A percentile compares a stretch with the other conserved stretches of the same genome.
Conservation (phyloP, 257 asterid genomes). For the Asclepias syriaca region DNA sequence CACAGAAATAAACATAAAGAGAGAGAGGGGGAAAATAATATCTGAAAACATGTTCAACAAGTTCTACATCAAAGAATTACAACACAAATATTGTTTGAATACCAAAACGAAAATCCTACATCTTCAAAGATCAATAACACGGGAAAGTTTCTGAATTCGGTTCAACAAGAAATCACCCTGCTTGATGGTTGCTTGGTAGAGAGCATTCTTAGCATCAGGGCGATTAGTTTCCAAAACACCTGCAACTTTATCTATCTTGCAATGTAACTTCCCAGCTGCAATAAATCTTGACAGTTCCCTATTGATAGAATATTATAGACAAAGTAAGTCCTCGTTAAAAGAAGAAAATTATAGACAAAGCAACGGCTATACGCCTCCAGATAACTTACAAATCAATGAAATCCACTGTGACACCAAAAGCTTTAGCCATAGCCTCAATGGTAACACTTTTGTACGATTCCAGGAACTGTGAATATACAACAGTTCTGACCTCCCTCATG, state of each 20-base stretch:
- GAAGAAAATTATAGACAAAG: too few relatives aligned
- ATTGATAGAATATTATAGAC: constrained; percentile 4
- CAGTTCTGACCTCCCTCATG: constrained; percentile 76
- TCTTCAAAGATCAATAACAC: constrained; percentile 77
- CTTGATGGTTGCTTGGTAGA: constrained; percentile 85
- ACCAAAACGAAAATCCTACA: background rate
- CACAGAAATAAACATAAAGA: background rate
- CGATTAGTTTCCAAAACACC: constrained; percentile 88
- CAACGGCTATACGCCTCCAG: background rate
- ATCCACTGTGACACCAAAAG: constrained; percentile 70
- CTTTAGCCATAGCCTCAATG: constrained; percentile 76
- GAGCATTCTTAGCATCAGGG: constrained; percentile 91
- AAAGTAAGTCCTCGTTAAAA: too few relatives aligned
- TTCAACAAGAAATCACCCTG: constrained; percentile 91
- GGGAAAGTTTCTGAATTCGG: constrained; percentile 89
- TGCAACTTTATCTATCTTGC: constrained; percentile 84
- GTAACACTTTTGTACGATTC: constrained; percentile 82
- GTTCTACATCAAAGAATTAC: background rate
- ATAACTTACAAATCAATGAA: constrained; percentile 64
- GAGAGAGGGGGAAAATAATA: background rate
- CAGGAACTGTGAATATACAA: constrained; percentile 80
- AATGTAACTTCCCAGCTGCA: constrained; percentile 78
- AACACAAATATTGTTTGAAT: background rate
- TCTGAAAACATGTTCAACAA: background rate
- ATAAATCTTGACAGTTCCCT: constrained; percentile 80